Percentiles rank a stretch among this genome's conserved stretches.
Conservation (phyloP, 768 basidiomycete genomes). For the Hydnomerulius pinastri region DNA sequence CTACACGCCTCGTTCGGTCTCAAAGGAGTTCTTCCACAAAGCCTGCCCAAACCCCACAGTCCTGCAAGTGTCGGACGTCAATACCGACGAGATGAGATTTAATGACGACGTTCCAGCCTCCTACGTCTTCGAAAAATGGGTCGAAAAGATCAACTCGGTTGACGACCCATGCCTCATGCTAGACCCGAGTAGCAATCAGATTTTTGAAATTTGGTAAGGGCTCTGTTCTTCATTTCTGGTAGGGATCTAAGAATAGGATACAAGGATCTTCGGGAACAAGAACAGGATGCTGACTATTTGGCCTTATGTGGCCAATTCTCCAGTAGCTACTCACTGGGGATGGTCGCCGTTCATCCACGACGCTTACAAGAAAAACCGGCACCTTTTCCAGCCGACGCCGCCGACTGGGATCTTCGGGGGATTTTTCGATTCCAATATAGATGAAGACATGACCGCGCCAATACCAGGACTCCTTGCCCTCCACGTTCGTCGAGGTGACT, state of each 20-base stretch:
- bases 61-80: slow-evolving; percentile 31
- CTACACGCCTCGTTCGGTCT: slow-evolving; percentile 36
- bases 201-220: slow-evolving; percentile 39
- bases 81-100: slow-evolving; percentile 31
- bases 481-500: slow-evolving; percentile 56
- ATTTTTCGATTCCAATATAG: neutral
- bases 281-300: slow-evolving; percentile 37
- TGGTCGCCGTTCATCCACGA: slow-evolving; percentile 40
- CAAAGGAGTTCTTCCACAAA: slow-evolving; percentile 38
- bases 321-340: slow-evolving; percentile 35
- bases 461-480: slow-evolving; percentile 48
- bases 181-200: slow-evolving; percentile 17
- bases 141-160: slow-evolving; percentile 33
- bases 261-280: slow-evolving; percentile 36
- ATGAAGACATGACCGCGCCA: slow-evolving; percentile 10
- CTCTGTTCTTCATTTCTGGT: neutral
- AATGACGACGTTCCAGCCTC: slow-evolving; percentile 25
- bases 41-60: slow-evolving; percentile 41
- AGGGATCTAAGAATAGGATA: neutral
- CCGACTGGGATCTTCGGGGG: neutral
- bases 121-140: slow-evolving; percentile 40
- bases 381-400: slow-evolving; percentile 19
- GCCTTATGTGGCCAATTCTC: slow-evolving; percentile 34
- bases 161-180: slow-evolving; percentile 45
- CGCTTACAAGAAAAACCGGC: slow-evolving; percentile 34